phyloP scores from a whole-genome alignment of 768 basidiomycete genomes.

The Pleurotus citrinopileatus region DNA sequence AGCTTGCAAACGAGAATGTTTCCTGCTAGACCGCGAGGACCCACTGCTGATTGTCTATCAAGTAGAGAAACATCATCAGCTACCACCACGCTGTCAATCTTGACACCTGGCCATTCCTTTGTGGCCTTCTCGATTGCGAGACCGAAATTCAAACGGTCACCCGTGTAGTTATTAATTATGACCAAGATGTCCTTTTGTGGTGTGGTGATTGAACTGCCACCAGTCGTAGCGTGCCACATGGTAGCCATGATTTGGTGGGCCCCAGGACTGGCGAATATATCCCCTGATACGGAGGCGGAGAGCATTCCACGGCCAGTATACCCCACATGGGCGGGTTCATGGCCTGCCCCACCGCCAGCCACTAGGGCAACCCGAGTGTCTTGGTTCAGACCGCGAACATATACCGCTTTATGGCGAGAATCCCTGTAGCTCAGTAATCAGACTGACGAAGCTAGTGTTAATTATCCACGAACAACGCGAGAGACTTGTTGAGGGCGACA shows the following conservation, averaged over 20 bases:
- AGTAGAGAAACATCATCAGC: slow-evolving; percentile 55
- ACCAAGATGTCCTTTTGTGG: slow-evolving; percentile 31
- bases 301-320: slow-evolving; percentile 60
- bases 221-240: slow-evolving; percentile 42
- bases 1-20: slow-evolving; percentile 56
- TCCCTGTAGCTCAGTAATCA: slow-evolving; percentile 25
- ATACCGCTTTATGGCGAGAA: slow-evolving; percentile 32
- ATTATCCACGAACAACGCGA: slow-evolving; percentile 27
- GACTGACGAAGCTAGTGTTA: too few relatives aligned
- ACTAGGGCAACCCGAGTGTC: slow-evolving; percentile 36
- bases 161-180: slow-evolving; percentile 49
- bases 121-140: slow-evolving; percentile 53
- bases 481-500: slow-evolving; percentile 36
- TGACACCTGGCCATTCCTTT: slow-evolving; percentile 23
- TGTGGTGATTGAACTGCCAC: slow-evolving; percentile 14
- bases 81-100: slow-evolving; percentile 46
- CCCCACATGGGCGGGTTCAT: slow-evolving; percentile 58
- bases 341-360: slow-evolving; percentile 52
- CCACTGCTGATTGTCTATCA: slow-evolving; percentile 31
- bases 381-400: slow-evolving; percentile 19
- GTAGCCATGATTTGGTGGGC: slow-evolving; percentile 54
- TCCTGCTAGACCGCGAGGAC: slow-evolving; percentile 45
- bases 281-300: slow-evolving; percentile 53
- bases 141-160: slow-evolving; percentile 58
- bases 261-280: slow-evolving; percentile 61